phyloP scores from a whole-genome alignment of 352 stramenopile species.

The Phytophthora chlamydospora region DNA sequence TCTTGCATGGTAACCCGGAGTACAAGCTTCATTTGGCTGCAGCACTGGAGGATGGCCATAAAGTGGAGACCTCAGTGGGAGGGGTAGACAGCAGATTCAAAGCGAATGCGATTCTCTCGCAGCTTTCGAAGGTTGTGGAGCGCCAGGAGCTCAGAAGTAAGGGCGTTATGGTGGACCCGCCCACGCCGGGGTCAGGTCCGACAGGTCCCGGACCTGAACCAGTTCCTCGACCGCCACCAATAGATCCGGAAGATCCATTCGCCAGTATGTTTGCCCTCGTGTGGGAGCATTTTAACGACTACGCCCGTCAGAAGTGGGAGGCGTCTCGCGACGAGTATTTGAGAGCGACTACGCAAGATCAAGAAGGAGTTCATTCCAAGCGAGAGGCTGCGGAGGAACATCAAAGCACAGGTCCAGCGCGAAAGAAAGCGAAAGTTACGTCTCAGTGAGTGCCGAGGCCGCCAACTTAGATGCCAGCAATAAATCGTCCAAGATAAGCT shows the following conservation, averaged over 20 bases:
- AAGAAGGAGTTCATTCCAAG: background rate
- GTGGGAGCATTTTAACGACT: conserved; percentile 28
- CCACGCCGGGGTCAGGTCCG: background rate
- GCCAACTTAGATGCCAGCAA: background rate
- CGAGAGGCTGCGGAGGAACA: conserved; percentile 7
- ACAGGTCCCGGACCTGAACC: conserved; percentile 19
- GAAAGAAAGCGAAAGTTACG: conserved; percentile 13
- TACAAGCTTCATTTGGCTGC: conserved; percentile 37
- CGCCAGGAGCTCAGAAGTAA: conserved; percentile 27
- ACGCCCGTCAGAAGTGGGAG: conserved; percentile 22
- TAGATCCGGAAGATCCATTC: conserved; percentile 27
- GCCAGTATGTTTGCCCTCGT: conserved; percentile 22
- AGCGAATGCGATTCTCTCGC: conserved; percentile 34
- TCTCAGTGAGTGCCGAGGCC: conserved; percentile 2
- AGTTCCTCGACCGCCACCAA: conserved; percentile 10
- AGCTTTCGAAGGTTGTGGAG: conserved; percentile 26
- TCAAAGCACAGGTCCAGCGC: background rate
- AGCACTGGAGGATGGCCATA: conserved; percentile 29
- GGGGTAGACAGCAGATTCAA: conserved; percentile 36
- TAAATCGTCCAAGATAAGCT: conserved; percentile 5
- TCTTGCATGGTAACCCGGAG: conserved; percentile 31
- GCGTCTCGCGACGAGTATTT: conserved; percentile 19
- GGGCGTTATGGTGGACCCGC: conserved; percentile 7
- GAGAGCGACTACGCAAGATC: conserved; percentile 2
- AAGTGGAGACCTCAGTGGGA: conserved; percentile 29